phyloP scores from a whole-genome alignment of 139 green algal genomes.

The Coelastrella sp. region DNA sequence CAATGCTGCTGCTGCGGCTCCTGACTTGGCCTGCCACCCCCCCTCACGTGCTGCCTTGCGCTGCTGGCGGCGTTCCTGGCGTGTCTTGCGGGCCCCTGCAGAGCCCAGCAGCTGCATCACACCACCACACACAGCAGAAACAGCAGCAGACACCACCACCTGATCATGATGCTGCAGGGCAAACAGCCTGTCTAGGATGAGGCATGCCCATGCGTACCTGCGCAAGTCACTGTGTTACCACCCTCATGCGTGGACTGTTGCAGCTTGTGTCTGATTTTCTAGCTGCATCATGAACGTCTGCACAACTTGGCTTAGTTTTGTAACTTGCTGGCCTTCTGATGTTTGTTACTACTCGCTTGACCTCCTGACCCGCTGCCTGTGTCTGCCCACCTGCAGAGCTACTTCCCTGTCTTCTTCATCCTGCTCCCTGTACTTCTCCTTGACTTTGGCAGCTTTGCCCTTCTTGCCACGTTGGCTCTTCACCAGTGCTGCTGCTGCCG shows the following conservation, averaged over 20 bases:
- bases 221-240: too few species aligned
- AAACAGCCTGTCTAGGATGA: too few species aligned
- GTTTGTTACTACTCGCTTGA: too few species aligned
- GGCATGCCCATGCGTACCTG: too few species aligned
- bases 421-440: conserved; percentile 92
- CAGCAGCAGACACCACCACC: background rate
- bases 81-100: conserved; percentile 76
- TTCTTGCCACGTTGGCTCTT: conserved; percentile 82
- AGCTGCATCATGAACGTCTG: too few species aligned
- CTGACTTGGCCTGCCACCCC: conserved; percentile 17
- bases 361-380: too few species aligned
- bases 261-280: too few species aligned
- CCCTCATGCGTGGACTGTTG: too few species aligned
- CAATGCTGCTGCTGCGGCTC: background rate
- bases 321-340: too few species aligned
- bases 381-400: conserved; percentile 65
- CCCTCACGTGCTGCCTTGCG: conserved; percentile 73
- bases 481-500: conserved; percentile 41
- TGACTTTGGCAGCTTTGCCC: conserved; percentile 71
- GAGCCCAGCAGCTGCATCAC: conserved; percentile 50
- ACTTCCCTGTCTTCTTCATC: conserved; percentile 93
- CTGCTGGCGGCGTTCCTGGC: conserved; percentile 67
- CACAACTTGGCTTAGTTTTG: too few species aligned
- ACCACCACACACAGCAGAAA: background rate
- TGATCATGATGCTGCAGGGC: too few species aligned